These are phyloP conservation scores for Syncephalis fuscata DNA, from an alignment of 371 early-diverging fungal species.

Conservation along the genomic window DNA sequence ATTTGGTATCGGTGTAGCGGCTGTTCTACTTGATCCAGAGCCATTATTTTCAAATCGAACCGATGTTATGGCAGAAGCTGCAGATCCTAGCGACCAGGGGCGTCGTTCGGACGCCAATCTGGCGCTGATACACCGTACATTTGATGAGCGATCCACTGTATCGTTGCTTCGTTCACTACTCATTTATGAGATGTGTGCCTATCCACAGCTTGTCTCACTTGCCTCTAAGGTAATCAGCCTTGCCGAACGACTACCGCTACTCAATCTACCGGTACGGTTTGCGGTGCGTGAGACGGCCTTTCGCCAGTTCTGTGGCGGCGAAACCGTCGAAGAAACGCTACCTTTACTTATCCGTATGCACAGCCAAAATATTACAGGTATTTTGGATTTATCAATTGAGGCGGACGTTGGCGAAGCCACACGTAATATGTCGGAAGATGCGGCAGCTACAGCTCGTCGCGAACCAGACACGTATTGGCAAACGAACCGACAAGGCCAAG, in stretches of 20 bases:
- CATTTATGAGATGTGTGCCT: conserved; percentile 59
- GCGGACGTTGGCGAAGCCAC: conserved; percentile 53
- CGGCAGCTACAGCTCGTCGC: conserved; percentile 15
- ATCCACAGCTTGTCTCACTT: conserved; percentile 39
- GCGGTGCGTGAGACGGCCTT: conserved; percentile 77
- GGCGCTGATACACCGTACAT: conserved; percentile 3
- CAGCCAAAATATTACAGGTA: conserved; percentile 56
- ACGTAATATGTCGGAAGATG: conserved; percentile 14
- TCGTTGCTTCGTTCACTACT: conserved; percentile 52
- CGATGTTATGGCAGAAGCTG: too few relatives aligned
- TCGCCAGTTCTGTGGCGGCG: conserved; percentile 85
- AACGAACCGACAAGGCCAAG: too few relatives aligned
- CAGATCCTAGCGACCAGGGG: too few relatives aligned
- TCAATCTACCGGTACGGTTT: conserved; percentile 31
- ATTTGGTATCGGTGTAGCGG: too few relatives aligned
- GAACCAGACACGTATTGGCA: neutral
- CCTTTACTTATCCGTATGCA: conserved; percentile 62
- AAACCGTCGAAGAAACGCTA: conserved; percentile 67
- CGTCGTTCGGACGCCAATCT: too few relatives aligned
- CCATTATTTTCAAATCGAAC: too few relatives aligned
- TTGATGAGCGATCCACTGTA: conserved; percentile 28
- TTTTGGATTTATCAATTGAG: conserved; percentile 80
- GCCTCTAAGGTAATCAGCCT: conserved; percentile 42
- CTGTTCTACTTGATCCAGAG: too few relatives aligned
- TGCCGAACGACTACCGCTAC: conserved; percentile 36